phyloP scores from a whole-genome alignment of 2,329 filamentous ascomycete genomes.

The Rhynchosporium graminicola region DNA sequence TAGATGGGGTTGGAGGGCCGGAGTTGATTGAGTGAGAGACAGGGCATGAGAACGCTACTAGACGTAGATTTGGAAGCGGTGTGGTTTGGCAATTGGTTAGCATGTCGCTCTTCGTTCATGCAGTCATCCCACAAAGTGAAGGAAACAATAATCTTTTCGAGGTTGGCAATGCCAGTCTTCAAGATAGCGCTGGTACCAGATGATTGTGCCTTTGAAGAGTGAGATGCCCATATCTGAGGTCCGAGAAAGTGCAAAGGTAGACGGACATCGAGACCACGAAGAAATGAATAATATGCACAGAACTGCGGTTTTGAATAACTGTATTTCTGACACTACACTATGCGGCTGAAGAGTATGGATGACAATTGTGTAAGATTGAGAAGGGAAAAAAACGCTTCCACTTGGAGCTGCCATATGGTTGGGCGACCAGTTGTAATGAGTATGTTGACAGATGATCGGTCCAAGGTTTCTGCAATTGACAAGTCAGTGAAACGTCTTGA shows the following conservation, averaged over 20 bases:
- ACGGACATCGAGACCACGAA: background rate
- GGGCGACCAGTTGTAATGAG: background rate
- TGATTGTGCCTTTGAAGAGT: too few relatives aligned
- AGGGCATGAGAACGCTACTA: background rate
- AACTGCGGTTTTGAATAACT: background rate
- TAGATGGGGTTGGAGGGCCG: constrained; percentile 39
- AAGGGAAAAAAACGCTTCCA: background rate
- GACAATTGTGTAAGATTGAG: too few relatives aligned
- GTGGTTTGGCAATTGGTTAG: too few relatives aligned
- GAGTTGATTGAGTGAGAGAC: constrained; percentile 21
- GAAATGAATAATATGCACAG: background rate
- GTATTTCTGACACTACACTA: background rate
- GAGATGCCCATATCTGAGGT: too few relatives aligned
- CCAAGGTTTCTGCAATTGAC: constrained; percentile 17
- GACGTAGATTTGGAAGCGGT: background rate
- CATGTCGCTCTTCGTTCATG: too few relatives aligned
- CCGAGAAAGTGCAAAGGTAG: background rate
- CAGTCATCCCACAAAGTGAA: too few relatives aligned
- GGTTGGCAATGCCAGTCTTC: too few relatives aligned
- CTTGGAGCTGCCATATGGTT: background rate
- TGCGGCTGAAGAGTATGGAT: background rate
- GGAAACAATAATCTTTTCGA: too few relatives aligned
- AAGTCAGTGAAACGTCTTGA: constrained; percentile 18
- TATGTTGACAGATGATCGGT: background rate
- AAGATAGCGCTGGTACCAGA: too few relatives aligned